These are phyloP conservation scores for Cornus suecica DNA, from an alignment of 148 eudicot genomes.

Conservation along the genomic window DNA sequence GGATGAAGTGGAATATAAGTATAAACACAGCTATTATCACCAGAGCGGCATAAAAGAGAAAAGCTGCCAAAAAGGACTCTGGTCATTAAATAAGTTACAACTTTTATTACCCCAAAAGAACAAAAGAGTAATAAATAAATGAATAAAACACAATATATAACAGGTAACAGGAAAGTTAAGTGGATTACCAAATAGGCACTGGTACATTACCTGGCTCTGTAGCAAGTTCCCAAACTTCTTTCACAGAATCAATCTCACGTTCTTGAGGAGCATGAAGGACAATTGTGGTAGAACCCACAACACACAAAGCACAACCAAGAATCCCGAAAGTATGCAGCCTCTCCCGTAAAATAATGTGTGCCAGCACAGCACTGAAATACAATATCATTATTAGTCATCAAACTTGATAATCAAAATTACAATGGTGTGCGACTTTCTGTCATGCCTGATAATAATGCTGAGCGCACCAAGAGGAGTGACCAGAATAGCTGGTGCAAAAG, in stretches of 20 bases:
- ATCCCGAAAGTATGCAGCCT: conserved; percentile 58
- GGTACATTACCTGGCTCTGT: conserved; percentile 56
- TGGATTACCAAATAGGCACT: neutral
- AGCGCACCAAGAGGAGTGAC: conserved; percentile 79
- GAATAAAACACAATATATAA: too few species aligned
- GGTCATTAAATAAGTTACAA: neutral
- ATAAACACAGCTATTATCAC: conserved; percentile 47
- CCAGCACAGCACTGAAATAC: conserved; percentile 64
- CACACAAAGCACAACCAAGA: conserved; percentile 64
- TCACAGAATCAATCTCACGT: conserved; percentile 56
- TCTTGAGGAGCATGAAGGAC: conserved; percentile 78
- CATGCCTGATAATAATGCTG: conserved; percentile 63
- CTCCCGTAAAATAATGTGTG: conserved; percentile 53
- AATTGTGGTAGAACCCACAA: conserved; percentile 67
- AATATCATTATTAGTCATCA: conserved; percentile 17
- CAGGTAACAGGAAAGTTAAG: neutral
- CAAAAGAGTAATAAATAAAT: neutral
- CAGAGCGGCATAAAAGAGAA: conserved; percentile 53
- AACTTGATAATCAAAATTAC: neutral
- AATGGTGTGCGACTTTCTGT: neutral
- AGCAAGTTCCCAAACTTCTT: conserved; percentile 69
- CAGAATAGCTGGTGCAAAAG: conserved; percentile 72
- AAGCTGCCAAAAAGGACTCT: conserved; percentile 33
- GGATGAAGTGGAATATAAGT: conserved; percentile 46
- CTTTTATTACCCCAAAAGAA: neutral